Evolutionary conservation across 2,329 filamentous ascomycete genomes (phyloP).

Genomic region (Botrytis fragariae): DNA sequence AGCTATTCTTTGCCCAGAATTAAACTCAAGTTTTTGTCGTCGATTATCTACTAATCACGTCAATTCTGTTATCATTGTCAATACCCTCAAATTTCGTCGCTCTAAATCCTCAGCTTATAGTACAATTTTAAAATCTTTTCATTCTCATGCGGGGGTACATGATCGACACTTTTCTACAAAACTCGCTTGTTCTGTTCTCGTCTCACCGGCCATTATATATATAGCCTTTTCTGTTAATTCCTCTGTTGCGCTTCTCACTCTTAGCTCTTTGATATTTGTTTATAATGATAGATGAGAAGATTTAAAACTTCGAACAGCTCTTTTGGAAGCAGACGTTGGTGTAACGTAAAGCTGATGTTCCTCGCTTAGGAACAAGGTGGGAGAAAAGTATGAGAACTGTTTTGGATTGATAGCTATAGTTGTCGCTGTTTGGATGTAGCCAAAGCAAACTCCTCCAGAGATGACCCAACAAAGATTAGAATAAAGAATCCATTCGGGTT

Average conservation of each 20-base stretch:
- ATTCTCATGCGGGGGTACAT: neutral
- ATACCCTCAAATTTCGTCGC: neutral
- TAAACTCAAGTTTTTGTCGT: no score
- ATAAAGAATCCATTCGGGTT: neutral
- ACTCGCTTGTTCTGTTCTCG: neutral
- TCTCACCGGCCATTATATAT: neutral
- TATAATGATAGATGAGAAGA: neutral
- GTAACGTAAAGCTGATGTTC: accelerated
- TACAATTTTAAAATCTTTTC: accelerated
- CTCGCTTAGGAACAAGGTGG: neutral
- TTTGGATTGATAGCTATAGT: neutral
- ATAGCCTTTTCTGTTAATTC: neutral
- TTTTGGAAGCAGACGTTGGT: neutral
- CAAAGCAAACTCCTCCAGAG: no score
- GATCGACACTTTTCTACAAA: accelerated
- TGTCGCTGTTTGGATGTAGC: accelerated
- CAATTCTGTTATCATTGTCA: neutral
- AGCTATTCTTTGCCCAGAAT: no score
- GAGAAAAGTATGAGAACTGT: no score
- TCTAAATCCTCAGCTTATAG: neutral
- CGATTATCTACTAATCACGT: no score
- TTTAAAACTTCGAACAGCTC: neutral
- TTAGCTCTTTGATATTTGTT: neutral
- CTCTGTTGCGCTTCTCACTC: neutral
- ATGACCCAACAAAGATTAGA: accelerated